Evolutionary conservation across 2,329 filamentous ascomycete species (phyloP).

Genomic region (Cytospora piceae): DNA sequence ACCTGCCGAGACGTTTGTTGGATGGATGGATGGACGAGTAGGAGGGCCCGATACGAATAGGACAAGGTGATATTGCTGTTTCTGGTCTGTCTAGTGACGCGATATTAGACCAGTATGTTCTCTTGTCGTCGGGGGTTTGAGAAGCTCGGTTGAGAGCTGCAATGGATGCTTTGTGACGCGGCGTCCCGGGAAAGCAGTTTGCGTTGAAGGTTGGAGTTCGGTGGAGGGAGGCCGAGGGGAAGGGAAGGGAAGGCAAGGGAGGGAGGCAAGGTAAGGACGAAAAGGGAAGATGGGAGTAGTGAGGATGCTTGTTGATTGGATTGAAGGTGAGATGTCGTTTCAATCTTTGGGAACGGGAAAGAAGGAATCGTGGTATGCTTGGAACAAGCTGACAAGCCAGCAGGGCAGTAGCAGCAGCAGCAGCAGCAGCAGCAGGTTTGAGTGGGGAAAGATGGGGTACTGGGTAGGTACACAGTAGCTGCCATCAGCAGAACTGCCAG

Average conservation of each 20-base stretch:
- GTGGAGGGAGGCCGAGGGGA: not conserved
- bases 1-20: slow-evolving; percentile 25
- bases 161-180: slow-evolving; percentile 1
- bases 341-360: slow-evolving; percentile 10
- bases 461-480: too few species aligned
- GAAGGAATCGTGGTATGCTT: not conserved
- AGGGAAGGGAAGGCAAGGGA: not conserved
- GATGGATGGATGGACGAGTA: not conserved
- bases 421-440: not conserved
- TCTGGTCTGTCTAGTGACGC: slow-evolving; percentile 10
- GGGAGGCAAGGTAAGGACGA: slow-evolving; percentile 1
- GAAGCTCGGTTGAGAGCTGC: slow-evolving; percentile 7
- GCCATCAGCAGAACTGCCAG: not conserved
- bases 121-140: slow-evolving; percentile 14
- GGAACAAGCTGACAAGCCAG: slow-evolving; percentile 11
- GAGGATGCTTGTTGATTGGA: slow-evolving; percentile 17
- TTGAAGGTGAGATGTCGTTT: slow-evolving; percentile 4
- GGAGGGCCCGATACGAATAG: slow-evolving; percentile 19
- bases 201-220: slow-evolving; percentile 5
- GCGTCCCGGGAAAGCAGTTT: slow-evolving; percentile 6
- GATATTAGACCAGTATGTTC: slow-evolving; percentile 26
- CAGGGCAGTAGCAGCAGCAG: not conserved
- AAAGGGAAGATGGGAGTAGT: not conserved
- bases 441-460: not conserved
- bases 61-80: not conserved